Percentiles rank a stretch among this genome's conserved stretches.
Evolutionary conservation across 352 stramenopile genomes (phyloP).

Genomic region (Pythium sukuiense): DNA sequence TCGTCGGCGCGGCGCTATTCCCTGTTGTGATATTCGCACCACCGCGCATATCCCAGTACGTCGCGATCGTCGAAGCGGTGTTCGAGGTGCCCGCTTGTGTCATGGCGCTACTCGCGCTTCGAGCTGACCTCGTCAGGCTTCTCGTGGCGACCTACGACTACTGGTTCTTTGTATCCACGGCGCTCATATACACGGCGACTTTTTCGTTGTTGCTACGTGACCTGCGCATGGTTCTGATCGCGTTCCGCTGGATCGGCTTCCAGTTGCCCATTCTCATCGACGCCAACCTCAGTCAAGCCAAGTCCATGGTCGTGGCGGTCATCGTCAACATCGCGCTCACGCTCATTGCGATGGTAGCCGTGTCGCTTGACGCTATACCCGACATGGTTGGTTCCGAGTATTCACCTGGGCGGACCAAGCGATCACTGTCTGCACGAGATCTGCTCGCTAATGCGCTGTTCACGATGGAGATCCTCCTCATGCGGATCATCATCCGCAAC

Average conservation of each 20-base stretch:
- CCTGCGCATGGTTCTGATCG: no score
- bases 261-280: slow-evolving; percentile 28
- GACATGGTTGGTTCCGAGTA: no score
- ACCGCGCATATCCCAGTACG: background rate
- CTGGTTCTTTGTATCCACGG: slow-evolving; percentile 30
- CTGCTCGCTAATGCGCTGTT: slow-evolving; percentile 12
- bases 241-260: slow-evolving; percentile 9
- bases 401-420: no score
- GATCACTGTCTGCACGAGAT: slow-evolving; percentile 5
- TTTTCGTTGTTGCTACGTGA: slow-evolving; percentile 11
- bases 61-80: slow-evolving; percentile 5
- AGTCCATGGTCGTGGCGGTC: slow-evolving; percentile 4
- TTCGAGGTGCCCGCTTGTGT: background rate
- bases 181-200: slow-evolving; percentile 13
- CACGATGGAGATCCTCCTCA: slow-evolving; percentile 13
- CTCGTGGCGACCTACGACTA: slow-evolving; percentile 27
- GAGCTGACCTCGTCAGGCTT: slow-evolving; percentile 24
- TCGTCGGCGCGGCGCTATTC: slow-evolving; percentile 3
- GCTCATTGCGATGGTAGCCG: background rate
- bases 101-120: slow-evolving; percentile 9
- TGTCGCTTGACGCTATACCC: slow-evolving; percentile 2
- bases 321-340: slow-evolving; percentile 4
- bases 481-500: slow-evolving; percentile 20
- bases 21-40: slow-evolving; percentile 4
- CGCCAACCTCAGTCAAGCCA: slow-evolving; percentile 16